Evolutionary conservation across 169 alveolate genomes (phyloP).

Genomic region (Plasmodium ovale): DNA sequence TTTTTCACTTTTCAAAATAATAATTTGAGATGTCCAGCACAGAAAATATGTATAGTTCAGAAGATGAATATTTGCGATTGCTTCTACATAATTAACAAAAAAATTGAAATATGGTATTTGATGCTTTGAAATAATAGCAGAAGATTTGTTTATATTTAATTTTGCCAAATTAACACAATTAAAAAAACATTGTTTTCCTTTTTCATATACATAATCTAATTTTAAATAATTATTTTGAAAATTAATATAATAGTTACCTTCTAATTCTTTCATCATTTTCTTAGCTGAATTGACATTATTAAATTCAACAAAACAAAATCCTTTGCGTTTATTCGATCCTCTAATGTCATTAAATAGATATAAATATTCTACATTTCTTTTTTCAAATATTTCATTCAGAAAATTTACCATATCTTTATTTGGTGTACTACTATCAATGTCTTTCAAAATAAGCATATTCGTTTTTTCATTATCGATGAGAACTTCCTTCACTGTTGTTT

Average conservation of each 20-base stretch:
- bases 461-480: constrained; percentile 17
- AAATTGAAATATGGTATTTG: constrained; percentile 59
- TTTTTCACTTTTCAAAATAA: constrained; percentile 50
- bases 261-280: constrained; percentile 60
- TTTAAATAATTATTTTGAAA: constrained; percentile 55
- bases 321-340: constrained; percentile 51
- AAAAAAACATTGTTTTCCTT: constrained; percentile 58
- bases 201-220: constrained; percentile 56
- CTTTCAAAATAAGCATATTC: constrained; percentile 63
- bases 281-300: constrained; percentile 14
- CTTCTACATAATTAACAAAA: constrained; percentile 62
- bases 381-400: constrained; percentile 49
- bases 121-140: constrained; percentile 30
- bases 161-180: constrained; percentile 43
- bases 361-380: constrained; percentile 32
- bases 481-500: constrained; percentile 18
- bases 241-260: constrained; percentile 55
- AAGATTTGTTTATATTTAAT: constrained; percentile 33
- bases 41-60: constrained; percentile 31
- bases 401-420: constrained; percentile 43
- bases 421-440: constrained; percentile 58
- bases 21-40: constrained; percentile 59
- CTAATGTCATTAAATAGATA: constrained; percentile 65
- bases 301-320: constrained; percentile 57
- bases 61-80: constrained; percentile 12